Evolutionary conservation across 2,329 filamentous ascomycete genomes (phyloP), one percentile per base, ranked within the genome.

Genomic region (Pleomassaria siparia): DNA sequence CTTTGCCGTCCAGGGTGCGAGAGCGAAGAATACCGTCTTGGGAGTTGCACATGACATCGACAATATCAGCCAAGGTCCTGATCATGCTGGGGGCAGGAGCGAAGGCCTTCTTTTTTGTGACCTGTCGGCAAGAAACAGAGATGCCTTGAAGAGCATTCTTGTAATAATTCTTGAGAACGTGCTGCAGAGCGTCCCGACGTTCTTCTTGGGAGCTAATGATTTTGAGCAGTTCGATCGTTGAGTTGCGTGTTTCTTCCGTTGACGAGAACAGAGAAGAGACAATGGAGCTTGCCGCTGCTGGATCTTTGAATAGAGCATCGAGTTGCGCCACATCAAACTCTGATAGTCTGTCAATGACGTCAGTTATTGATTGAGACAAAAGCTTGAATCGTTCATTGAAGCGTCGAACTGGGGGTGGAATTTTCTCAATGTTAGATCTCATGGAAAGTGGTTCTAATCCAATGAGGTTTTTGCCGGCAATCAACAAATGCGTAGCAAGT

Each of bases 181-280:
- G 77, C 36, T 79, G 79, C 12, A 87, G 72, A 13, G 83, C 83
- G 54, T 85, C 82, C 51, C 79, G 73, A 46, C 83, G 76, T 50
- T 77, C 79, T 44, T 80, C 79, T 67, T 95, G 84, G 8, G 81
- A 82, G 28, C 89, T 94, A 59, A 92, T 82, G 28, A 84, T 84
- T 70, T 96, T 96, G 55, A 97, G 80, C 22, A 97, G 75, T 56
- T 91, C 87, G 6, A 91, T 81, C 1, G 88, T 86, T 13, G 89
- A 87, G 64, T 91, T 86, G 51, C 89, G 90, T 26, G 94, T 85
- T 48, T 85, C 80, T 46, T 87, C 77, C 56, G 95, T 86, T 13
- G 89, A 88, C 35, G 91, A 91, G 46, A 96, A 84, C 6, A 96
- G 82, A 15, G 89, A 80, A 4, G 87, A 86, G 37, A 96, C 83